Conservation (phyloP, 352 stramenopile genomes). For the Phytophthora hibernalis region DNA sequence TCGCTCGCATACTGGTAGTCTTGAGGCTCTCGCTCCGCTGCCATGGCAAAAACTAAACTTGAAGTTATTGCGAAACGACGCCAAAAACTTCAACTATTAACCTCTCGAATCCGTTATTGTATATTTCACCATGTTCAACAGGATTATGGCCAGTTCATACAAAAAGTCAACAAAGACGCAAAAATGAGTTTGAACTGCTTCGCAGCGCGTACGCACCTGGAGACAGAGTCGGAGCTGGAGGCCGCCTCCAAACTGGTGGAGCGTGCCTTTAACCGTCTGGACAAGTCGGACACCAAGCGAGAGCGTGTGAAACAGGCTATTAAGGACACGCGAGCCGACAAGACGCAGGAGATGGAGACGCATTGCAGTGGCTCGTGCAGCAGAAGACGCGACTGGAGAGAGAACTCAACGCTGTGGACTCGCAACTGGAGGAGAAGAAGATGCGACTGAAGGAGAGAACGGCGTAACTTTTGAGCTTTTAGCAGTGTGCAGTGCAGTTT, state of each 20-base stretch:
- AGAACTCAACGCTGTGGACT: constrained; percentile 54
- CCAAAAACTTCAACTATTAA: constrained; percentile 35
- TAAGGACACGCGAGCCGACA: constrained; percentile 39
- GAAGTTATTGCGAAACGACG: constrained; percentile 16
- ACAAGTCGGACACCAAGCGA: constrained; percentile 60
- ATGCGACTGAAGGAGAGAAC: constrained; percentile 63
- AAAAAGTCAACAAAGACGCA: constrained; percentile 9
- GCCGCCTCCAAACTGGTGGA: constrained; percentile 72
- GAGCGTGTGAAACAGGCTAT: constrained; percentile 51
- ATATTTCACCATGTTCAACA: constrained; percentile 14
- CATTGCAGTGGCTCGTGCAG: constrained; percentile 67
- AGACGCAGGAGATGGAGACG: constrained; percentile 51
- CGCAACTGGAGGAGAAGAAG: constrained; percentile 60
- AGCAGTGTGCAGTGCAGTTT: constrained; percentile 7
- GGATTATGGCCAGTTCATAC: constrained; percentile 17
- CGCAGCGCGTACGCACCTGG: constrained; percentile 53
- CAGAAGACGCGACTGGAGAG: constrained; percentile 56
- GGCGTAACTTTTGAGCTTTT: neutral
- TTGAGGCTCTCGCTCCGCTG: constrained; percentile 58
- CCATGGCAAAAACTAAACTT: constrained; percentile 39
- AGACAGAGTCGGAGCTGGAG: constrained; percentile 74
- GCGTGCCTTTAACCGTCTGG: constrained; percentile 59
- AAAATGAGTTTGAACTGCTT: constrained; percentile 84
- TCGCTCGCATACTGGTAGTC: constrained; percentile 81
- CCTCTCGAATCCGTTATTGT: constrained; percentile 27